Percentiles rank a stretch among this genome's conserved stretches.
Evolutionary conservation across 2,329 filamentous ascomycete genomes (phyloP).

Genomic region (Atkinsonella hypoxylon): DNA sequence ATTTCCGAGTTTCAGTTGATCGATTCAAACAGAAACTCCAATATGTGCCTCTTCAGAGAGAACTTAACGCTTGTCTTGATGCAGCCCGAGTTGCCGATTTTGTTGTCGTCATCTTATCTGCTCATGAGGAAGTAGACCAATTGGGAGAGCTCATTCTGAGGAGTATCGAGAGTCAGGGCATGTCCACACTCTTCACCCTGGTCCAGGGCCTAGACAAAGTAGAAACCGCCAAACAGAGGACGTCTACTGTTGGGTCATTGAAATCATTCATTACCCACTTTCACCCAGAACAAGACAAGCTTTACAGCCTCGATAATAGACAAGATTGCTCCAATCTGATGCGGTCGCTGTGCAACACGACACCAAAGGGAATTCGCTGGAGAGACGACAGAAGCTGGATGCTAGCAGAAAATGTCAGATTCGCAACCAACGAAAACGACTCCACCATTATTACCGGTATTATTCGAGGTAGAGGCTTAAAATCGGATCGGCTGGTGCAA

Average conservation of each 20-base stretch:
- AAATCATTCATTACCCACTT: constrained; percentile 92
- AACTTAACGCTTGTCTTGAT: constrained; percentile 69
- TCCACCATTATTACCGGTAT: constrained; percentile 70
- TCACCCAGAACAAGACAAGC: constrained; percentile 82
- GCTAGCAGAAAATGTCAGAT: constrained; percentile 71
- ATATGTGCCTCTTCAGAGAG: constrained; percentile 63
- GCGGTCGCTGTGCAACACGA: constrained; percentile 80
- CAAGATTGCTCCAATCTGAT: constrained; percentile 89
- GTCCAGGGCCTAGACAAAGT: constrained; percentile 70
- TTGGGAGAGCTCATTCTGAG: constrained; percentile 76
- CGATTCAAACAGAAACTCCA: constrained; percentile 92
- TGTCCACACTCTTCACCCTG: constrained; percentile 81
- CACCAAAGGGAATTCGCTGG: constrained; percentile 91
- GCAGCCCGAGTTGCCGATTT: constrained; percentile 84
- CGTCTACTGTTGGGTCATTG: constrained; percentile 67
- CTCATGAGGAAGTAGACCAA: constrained; percentile 71
- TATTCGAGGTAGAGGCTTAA: constrained; percentile 74
- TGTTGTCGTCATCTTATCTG: constrained; percentile 74
- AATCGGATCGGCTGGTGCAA: constrained; percentile 81
- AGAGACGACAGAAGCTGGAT: constrained; percentile 94
- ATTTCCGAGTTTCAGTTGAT: constrained; percentile 60
- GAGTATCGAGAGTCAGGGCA: constrained; percentile 82
- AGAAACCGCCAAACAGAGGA: constrained; percentile 66
- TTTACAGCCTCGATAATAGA: constrained; percentile 76
- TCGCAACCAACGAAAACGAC: constrained; percentile 48